These are phyloP conservation scores for Sarocladium strictum DNA, from an alignment of 2,329 filamentous ascomycete species.

Conservation along the genomic window DNA sequence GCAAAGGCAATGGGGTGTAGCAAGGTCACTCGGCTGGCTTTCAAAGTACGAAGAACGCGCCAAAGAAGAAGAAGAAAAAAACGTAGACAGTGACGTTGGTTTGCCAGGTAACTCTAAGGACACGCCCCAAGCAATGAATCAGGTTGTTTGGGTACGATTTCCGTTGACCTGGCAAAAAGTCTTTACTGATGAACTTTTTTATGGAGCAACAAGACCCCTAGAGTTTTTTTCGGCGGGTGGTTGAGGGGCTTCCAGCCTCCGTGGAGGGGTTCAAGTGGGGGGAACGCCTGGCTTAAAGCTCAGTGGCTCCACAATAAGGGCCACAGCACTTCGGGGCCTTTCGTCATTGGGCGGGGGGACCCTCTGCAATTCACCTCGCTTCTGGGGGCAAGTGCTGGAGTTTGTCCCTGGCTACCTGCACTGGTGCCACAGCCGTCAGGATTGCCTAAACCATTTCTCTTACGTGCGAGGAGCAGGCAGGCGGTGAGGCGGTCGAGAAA, in stretches of 20 bases:
- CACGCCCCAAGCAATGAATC: background rate
- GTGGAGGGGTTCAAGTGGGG: background rate
- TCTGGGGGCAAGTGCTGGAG: no score
- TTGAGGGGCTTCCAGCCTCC: background rate
- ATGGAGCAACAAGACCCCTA: background rate
- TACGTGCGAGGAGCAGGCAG: no score
- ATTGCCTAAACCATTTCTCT: no score
- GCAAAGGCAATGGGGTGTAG: background rate
- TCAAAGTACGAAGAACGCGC: no score
- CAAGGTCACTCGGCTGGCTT: no score
- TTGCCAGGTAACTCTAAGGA: background rate
- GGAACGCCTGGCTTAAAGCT: background rate
- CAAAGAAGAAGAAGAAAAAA: slow-evolving; percentile 1
- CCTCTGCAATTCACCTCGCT: no score
- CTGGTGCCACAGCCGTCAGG: no score
- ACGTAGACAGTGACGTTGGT: background rate
- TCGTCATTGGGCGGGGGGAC: background rate
- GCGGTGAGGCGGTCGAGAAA: no score
- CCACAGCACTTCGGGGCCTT: background rate
- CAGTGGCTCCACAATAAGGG: background rate
- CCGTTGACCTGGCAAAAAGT: background rate
- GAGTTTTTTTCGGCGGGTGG: background rate
- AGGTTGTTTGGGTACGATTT: background rate
- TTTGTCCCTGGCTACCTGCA: no score
- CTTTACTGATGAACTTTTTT: background rate